A percentile compares a stretch with the other conserved stretches of the same genome.
Evolutionary conservation across 345 rosid genomes (phyloP).

Genomic region (Bruguiera gymnorhiza): DNA sequence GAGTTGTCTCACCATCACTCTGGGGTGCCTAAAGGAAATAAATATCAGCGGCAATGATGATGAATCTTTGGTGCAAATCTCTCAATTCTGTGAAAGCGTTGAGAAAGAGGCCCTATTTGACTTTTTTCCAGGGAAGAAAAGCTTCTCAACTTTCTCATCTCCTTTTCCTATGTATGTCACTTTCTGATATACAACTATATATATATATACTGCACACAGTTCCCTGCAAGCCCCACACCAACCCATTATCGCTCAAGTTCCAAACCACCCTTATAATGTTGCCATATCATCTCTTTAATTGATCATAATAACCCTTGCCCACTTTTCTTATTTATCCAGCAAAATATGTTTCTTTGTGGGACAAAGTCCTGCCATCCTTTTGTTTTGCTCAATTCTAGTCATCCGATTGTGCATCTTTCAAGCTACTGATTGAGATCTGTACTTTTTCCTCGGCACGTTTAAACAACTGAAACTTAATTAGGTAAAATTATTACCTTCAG

Average conservation of each 20-base stretch:
- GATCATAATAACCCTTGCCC: conserved; percentile 8
- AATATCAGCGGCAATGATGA: conserved; percentile 72
- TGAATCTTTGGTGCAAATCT: conserved; percentile 88
- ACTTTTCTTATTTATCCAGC: conserved; percentile 1
- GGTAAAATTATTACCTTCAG: conserved; percentile 9
- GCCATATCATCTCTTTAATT: conserved; percentile 41
- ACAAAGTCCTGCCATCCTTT: background rate
- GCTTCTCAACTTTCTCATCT: conserved; percentile 47
- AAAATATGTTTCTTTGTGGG: conserved; percentile 1
- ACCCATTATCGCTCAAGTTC: conserved; percentile 62
- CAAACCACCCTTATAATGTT: conserved; percentile 48
- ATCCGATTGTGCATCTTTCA: background rate
- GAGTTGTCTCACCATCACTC: conserved; percentile 20
- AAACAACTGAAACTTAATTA: background rate
- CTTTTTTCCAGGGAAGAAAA: conserved; percentile 46
- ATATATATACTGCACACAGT: background rate
- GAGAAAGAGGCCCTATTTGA: conserved; percentile 71
- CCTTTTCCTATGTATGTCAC: too few species aligned
- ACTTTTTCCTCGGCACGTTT: conserved; percentile 2
- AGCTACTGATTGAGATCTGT: background rate
- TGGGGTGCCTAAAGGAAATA: conserved; percentile 28
- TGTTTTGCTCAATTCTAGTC: conserved; percentile 9
- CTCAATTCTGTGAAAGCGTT: conserved; percentile 50
- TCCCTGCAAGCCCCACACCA: conserved; percentile 21
- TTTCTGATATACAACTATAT: background rate